Base-by-base conservation (phyloP, 2,329 filamentous ascomycete species). In the Thielaviopsis populi region DNA sequence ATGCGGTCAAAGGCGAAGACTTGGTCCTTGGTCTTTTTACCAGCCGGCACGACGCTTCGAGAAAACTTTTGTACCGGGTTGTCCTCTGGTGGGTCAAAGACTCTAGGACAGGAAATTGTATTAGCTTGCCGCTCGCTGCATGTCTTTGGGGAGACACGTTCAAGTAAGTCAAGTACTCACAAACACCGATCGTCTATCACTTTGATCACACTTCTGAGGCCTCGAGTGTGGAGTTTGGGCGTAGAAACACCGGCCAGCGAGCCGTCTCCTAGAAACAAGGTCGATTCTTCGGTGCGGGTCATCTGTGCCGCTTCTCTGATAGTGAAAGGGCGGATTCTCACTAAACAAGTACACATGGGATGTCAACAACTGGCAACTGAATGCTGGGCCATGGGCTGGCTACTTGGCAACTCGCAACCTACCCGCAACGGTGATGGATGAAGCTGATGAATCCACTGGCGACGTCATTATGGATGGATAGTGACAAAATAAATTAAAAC, bases 51-150 rank as follows among this genome's bases (percentile, higher is more conserved):
- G 11, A 95, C 86, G 1, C 87, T 90, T 72, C 86, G 82, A 37
- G 88, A 87, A 74, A 96, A 95, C 69, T 87, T 87, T 67, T 95
- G 90, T 8, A 97, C 85, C 0, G 91, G 89, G 70, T 85, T 95
- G 72, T 97, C 91, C 75, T 99, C 94, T 50, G 94, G 94, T 7
- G 94, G 94, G 70, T 99, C 94, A 73, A 99, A 99, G 40, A 99
- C 86, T 73, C 94, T 97, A 48, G 7, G 6, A 3, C n/a, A 24
- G 46, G 3, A 17, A 33, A 22, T 5, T 30, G 40, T 13, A 40
- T 24, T 33, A 48, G 7, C 30, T 7, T 41, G 13, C 54, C 15
- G 19, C 19, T 19, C 22, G n/a, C 61, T 37, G 4, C 6, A 22
- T 7, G 11, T 30, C n/a, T 19, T 5, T 15, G 2, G 24, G 19